Evolutionary conservation across 768 basidiomycete genomes (phyloP).

Genomic region (Psilocybe tampanensis): DNA sequence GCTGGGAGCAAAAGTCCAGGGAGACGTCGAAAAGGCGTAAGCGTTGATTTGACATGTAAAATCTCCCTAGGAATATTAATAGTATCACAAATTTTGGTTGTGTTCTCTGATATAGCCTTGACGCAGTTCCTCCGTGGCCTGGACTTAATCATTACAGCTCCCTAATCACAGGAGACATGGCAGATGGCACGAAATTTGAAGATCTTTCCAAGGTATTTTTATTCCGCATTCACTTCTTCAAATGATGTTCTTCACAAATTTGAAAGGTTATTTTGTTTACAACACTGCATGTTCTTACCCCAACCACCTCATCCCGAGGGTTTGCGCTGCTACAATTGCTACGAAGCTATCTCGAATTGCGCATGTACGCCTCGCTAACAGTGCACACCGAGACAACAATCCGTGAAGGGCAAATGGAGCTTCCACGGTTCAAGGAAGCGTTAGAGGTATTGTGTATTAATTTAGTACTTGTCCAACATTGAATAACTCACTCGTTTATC

Average conservation of each 20-base stretch:
- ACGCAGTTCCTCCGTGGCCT: constrained; percentile 9
- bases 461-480: neutral
- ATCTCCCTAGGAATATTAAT: neutral
- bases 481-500: neutral
- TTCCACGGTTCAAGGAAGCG: constrained; percentile 14
- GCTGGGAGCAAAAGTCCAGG: neutral
- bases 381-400: constrained; percentile 33
- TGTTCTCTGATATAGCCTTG: too few species aligned
- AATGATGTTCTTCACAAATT: neutral
- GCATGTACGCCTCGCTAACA: constrained; percentile 30
- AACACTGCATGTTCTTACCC: neutral
- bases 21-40: neutral
- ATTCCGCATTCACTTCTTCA: too few species aligned
- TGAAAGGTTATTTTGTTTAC: constrained; percentile 12
- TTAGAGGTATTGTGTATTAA: constrained; percentile 14
- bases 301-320: constrained; percentile 6
- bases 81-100: neutral
- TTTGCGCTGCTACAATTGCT: constrained; percentile 30
- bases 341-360: constrained; percentile 30
- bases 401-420: constrained; percentile 15
- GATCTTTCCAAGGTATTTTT: neutral
- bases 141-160: constrained; percentile 9
- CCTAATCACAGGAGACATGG: constrained; percentile 4
- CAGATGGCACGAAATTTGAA: constrained; percentile 11
- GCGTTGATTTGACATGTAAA: neutral